Evolutionary conservation across 2,329 filamentous ascomycete genomes (phyloP), one percentile per base, ranked within the genome.

Genomic region (Cercospora sp.): DNA sequence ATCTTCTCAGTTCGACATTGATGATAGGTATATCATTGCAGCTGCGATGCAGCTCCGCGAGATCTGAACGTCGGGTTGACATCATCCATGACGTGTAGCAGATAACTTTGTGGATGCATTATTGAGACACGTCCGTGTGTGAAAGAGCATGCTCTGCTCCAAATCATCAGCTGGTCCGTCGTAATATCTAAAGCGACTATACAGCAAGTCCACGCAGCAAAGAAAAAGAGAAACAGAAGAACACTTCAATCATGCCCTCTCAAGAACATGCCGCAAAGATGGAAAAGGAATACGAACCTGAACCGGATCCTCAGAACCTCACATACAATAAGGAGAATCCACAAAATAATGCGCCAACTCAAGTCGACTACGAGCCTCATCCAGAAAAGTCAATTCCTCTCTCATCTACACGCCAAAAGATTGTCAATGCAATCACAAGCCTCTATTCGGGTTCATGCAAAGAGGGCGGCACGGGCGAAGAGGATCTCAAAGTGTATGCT

Each of bases 401-500:
- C 2, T 76, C 79, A 0, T 63, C 77, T 0, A 73, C 77, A 2
- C 76, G 79, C 21, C 75, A 83, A 65, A 72, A 76, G 5, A 84
- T 85, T 49, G 75, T 85, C 3, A 74, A 80, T 26, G 74, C 75
- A 3, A 84, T 85, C 63, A 77, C 77, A 24, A 80, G 77, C 8
- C 74, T 85, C 1, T 85, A 85, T 71, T 81, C 79, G 51, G 82
- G 83, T 5, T 64, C 61, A 5, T 64, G 61, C 30, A 16, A 55
- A 57, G 45, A 64, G 10, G 49, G 61, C 18, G 61, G 61, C 13
- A 58, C 61, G 16, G 49, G 49, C 28, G 81, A 85, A 70, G 74
- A 82, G 12, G 82, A 85, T 69, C 85, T 85, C 81, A 75, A 78
- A 53, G 83, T 85, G 1, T 86, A 85, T 69, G 80, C 81, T 2